Percentiles rank a stretch among this genome's conserved stretches.
phyloP scores from a whole-genome alignment of 2,329 filamentous ascomycete species.

The Fusarium nodosum region DNA sequence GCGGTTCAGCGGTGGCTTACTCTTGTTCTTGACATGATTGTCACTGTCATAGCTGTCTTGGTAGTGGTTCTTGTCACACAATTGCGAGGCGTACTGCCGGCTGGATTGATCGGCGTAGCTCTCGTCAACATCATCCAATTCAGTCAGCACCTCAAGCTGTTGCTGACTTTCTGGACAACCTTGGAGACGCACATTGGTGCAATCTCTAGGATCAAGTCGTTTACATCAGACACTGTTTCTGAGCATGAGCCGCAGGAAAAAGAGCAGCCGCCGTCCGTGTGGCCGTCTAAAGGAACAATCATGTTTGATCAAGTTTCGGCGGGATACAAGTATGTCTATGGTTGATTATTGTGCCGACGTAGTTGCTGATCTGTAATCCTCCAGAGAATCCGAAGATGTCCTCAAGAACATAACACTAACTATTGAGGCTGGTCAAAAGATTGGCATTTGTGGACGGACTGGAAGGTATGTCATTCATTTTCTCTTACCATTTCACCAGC shows the following conservation, averaged over 20 bases:
- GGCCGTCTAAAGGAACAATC: conserved; percentile 86
- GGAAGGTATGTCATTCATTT: conserved; percentile 18
- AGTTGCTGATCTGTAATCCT: not conserved
- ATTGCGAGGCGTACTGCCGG: conserved; percentile 25
- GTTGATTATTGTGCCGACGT: fast-evolving
- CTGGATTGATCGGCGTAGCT: conserved; percentile 45
- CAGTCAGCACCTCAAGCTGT: conserved; percentile 49
- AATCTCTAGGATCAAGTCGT: conserved; percentile 45
- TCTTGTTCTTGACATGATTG: conserved; percentile 46
- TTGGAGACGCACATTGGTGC: conserved; percentile 51
- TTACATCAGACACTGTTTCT: conserved; percentile 25
- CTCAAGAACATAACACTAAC: conserved; percentile 22
- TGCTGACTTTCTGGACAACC: conserved; percentile 52
- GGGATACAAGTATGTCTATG: conserved; percentile 18
- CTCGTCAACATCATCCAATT: conserved; percentile 50
- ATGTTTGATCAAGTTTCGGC: conserved; percentile 73
- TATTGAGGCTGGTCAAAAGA: conserved; percentile 35
- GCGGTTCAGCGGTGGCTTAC: conserved; percentile 49
- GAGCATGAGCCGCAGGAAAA: conserved; percentile 38
- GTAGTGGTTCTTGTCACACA: conserved; percentile 38
- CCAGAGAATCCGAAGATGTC: conserved; percentile 14
- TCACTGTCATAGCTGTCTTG: conserved; percentile 38
- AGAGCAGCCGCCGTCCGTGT: conserved; percentile 71
- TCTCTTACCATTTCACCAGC: not conserved
- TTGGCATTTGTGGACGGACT: conserved; percentile 41